Percentiles rank a stretch among this genome's conserved stretches.
These are phyloP conservation scores for Striga asiatica DNA, from an alignment of 257 asterid genomes.

Conservation along the genomic window DNA sequence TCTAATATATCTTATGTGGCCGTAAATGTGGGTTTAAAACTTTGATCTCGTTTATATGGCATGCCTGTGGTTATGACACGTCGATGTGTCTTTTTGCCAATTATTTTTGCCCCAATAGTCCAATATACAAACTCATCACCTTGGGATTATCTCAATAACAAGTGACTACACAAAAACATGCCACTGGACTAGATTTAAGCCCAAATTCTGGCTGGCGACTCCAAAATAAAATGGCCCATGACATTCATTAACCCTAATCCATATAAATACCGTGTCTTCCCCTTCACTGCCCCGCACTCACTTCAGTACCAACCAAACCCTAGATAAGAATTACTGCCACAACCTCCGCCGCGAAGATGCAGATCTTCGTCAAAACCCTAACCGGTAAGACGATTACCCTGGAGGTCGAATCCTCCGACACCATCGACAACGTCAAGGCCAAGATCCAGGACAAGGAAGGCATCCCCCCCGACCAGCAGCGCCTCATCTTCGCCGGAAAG, in stretches of 20 bases:
- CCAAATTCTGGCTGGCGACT: too few relatives aligned
- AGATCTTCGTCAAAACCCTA: slow-evolving; percentile 49
- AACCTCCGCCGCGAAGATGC: slow-evolving; percentile 28
- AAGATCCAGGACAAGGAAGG: slow-evolving; percentile 73
- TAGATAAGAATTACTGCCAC: not conserved
- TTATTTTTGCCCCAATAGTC: too few relatives aligned
- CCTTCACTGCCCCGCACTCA: not conserved
- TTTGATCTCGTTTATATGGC: too few relatives aligned
- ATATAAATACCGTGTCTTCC: not conserved
- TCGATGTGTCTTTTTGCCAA: too few relatives aligned
- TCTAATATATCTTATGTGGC: too few relatives aligned
- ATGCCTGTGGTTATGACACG: too few relatives aligned
- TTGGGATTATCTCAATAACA: too few relatives aligned
- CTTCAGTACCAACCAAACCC: not conserved
- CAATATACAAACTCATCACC: too few relatives aligned
- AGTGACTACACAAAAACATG: too few relatives aligned
- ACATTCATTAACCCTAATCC: not conserved
- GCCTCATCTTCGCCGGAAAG: slow-evolving; percentile 35
- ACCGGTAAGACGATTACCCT: slow-evolving; percentile 34
- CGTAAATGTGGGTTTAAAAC: too few relatives aligned
- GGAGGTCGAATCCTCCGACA: slow-evolving; percentile 44
- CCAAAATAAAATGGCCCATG: too few relatives aligned
- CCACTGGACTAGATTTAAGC: too few relatives aligned
- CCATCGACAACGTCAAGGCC: slow-evolving; percentile 45
- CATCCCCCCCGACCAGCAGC: slow-evolving; percentile 73